Evolutionary conservation across 352 stramenopile species (phyloP).

Genomic region (Pythium rishiriense): DNA sequence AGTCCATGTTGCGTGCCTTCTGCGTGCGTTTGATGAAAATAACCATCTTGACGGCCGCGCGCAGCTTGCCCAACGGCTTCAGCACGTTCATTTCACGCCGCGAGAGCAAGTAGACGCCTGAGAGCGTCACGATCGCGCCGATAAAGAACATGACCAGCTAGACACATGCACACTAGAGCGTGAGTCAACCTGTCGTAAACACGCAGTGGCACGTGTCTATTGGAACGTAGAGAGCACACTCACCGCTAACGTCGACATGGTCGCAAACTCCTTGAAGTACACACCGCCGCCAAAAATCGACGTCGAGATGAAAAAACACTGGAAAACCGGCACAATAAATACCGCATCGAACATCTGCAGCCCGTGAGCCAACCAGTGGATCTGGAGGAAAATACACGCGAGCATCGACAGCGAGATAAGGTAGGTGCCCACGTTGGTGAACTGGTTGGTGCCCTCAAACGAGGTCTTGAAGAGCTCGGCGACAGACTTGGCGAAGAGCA

Average conservation of each 20-base stretch:
- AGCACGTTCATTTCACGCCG: conserved; percentile 70
- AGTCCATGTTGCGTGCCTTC: conserved; percentile 53
- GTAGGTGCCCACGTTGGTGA: conserved; percentile 77
- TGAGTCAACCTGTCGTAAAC: neutral
- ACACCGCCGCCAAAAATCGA: conserved; percentile 86
- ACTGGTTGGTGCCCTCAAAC: conserved; percentile 66
- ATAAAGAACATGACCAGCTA: conserved; percentile 78
- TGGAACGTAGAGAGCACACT: neutral
- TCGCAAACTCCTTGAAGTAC: conserved; percentile 87
- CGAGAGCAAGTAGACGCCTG: conserved; percentile 68
- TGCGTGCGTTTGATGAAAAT: conserved; percentile 68
- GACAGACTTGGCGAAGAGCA: conserved; percentile 83
- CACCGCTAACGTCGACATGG: conserved; percentile 49
- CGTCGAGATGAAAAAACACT: conserved; percentile 92
- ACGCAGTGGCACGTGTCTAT: neutral
- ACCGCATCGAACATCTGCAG: conserved; percentile 86
- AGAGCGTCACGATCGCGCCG: conserved; percentile 64
- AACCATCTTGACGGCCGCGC: conserved; percentile 56
- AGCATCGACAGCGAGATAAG: conserved; percentile 81
- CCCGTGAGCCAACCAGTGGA: conserved; percentile 84
- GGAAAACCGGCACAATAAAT: conserved; percentile 84
- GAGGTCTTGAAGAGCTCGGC: conserved; percentile 84
- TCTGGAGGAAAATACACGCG: conserved; percentile 82
- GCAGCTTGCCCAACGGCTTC: conserved; percentile 40
- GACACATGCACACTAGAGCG: neutral